Percentiles rank a stretch among this genome's conserved stretches.
Conservation (phyloP, 257 asterid genomes). For the Solanum etuberosum region DNA sequence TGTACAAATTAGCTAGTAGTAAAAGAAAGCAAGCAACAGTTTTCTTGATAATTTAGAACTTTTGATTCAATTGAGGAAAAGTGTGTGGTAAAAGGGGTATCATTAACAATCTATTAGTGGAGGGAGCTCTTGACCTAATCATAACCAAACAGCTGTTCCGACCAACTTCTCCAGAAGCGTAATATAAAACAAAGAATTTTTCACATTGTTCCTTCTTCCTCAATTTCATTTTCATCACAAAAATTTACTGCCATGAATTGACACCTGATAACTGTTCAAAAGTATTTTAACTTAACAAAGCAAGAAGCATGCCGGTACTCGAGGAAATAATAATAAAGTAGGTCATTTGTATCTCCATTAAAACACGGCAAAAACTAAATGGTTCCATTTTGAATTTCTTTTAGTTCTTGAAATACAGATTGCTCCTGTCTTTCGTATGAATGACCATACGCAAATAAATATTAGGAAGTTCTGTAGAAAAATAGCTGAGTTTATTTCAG, state of each 20-base stretch:
- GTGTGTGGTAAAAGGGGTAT: neutral
- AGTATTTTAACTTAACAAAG: neutral
- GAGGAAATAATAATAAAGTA: neutral
- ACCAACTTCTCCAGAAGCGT: neutral
- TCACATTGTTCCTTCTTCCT: neutral
- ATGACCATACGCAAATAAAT: neutral
- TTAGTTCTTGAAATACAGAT: neutral
- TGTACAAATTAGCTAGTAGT: neutral
- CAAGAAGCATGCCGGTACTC: neutral
- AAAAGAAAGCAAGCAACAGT: neutral
- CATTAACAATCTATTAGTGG: neutral
- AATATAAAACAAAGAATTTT: neutral
- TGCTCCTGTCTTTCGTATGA: neutral
- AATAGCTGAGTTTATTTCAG: neutral
- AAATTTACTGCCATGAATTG: neutral
- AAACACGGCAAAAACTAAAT: neutral
- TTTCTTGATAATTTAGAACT: neutral
- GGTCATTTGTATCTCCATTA: neutral
- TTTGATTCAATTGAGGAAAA: neutral
- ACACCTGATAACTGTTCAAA: neutral
- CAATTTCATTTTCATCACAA: neutral
- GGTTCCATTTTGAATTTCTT: neutral
- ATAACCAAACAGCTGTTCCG: neutral
- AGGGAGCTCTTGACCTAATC: constrained; percentile 3
- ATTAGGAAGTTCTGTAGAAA: neutral